These are phyloP conservation scores for Mollisia scopiformis DNA, from an alignment of 2,329 filamentous ascomycete genomes.

Conservation along the genomic window DNA sequence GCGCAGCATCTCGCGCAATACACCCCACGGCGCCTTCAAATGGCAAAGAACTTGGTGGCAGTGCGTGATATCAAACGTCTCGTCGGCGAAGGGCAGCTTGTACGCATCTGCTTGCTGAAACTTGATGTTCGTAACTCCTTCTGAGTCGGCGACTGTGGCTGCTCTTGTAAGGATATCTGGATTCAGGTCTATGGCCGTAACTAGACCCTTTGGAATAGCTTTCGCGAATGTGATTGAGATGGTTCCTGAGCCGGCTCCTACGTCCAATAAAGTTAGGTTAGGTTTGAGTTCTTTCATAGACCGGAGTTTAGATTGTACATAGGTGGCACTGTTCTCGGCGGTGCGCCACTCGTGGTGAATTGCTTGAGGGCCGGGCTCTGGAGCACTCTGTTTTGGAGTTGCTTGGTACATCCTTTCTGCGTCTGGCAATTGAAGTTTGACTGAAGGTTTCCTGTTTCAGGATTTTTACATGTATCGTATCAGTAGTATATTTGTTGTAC, in stretches of 20 bases:
- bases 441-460: too few relatives aligned
- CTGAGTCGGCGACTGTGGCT: constrained; percentile 20
- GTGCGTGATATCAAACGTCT: constrained; percentile 60
- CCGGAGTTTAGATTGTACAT: constrained; percentile 45
- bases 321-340: constrained; percentile 46
- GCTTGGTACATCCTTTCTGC: too few relatives aligned
- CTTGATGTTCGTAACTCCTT: constrained; percentile 27
- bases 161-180: constrained; percentile 20
- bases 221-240: constrained; percentile 48
- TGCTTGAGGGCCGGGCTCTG: constrained; percentile 30
- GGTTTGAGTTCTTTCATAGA: constrained; percentile 29
- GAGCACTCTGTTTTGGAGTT: too few relatives aligned
- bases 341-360: constrained; percentile 39
- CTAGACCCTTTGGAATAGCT: constrained; percentile 42
- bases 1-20: constrained; percentile 56
- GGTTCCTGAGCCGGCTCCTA: constrained; percentile 53
- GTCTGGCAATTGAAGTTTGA: too few relatives aligned
- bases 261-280: constrained; percentile 42
- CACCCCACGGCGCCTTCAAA: constrained; percentile 50
- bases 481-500: too few relatives aligned
- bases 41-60: constrained; percentile 62
- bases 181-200: constrained; percentile 44
- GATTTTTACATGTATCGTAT: too few relatives aligned
- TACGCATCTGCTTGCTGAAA: constrained; percentile 31
- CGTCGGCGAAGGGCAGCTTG: constrained; percentile 45